Base-by-base conservation (phyloP, 148 eudicot genomes). In the Diospyros lotus region DNA sequence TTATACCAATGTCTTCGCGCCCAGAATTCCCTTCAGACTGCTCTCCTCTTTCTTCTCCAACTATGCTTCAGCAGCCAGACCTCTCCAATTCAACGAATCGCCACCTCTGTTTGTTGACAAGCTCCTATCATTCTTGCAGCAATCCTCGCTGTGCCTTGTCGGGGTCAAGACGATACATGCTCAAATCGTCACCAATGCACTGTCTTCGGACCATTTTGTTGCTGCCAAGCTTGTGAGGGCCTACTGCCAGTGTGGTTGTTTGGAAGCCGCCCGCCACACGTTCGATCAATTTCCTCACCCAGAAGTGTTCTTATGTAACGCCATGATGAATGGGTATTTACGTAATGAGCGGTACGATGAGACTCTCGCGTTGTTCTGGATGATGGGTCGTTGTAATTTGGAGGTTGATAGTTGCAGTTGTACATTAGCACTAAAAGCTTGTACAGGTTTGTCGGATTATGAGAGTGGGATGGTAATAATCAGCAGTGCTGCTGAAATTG, bases 261-360 rank as follows among this genome's bases (percentile, higher is more conserved):
- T 64, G 8, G 68, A 64, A 13, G 48, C 68, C 43, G 68, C 68
- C 68, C 18, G 68, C 50, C 5, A 17, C 18, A 48, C 43, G 50
- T 64, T 64, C 68, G 68, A 64, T 64, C 68, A 64, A 64, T 41
- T 64, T 64, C 9, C 68, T 15, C 68, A 64, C n/a, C 68, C 68
- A 64, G 3, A 42, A 12, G 68, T 64, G 18, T 42, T 64, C 13
- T 18, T 64, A 4, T 64, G 68, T 14, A 64, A 64, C 43, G 68
- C 68, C 68, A 43, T 64, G 68, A 43, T 64, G 68, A 64, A 28
- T 64, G 68, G 68, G 68, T 42, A 64, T 42, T 12, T 64, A 42
- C 48, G 15, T 13, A 64, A 64, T 64, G 68, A 64, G 68, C 68
- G 2, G 68, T 64, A 64, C 28, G 17, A 64, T 4, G 68, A 64